A percentile compares a stretch with the other conserved stretches of the same genome.
Conservation (phyloP, 257 asterid species). For the Rauvolfia tetraphylla region DNA sequence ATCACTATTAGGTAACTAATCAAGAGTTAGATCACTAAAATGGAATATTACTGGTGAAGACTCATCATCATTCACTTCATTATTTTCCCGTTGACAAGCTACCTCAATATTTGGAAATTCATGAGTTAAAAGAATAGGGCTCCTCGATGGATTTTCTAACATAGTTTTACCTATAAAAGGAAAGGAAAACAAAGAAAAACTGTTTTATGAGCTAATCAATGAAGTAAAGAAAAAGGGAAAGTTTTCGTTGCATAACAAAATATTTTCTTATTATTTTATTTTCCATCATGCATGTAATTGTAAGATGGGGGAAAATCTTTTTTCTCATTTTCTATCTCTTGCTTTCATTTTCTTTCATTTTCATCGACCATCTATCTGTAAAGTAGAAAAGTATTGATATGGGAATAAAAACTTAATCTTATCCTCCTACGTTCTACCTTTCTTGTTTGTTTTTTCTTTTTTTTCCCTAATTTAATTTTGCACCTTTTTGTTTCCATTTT, state of each 20-base stretch:
- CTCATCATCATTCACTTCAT: slow-evolving; percentile 10
- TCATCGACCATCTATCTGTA: not conserved
- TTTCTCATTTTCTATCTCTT: not conserved
- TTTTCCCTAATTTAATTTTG: not conserved
- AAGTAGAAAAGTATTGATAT: not conserved
- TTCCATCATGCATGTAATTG: not conserved
- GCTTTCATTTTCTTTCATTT: not conserved
- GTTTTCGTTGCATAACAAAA: not conserved
- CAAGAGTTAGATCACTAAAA: slow-evolving; percentile 14
- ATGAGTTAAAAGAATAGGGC: not conserved
- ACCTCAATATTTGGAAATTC: slow-evolving; percentile 11
- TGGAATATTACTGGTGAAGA: slow-evolving; percentile 12
- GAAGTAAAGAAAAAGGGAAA: not conserved
- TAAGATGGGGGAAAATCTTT: not conserved
- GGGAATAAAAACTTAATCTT: not conserved
- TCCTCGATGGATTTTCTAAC: not conserved
- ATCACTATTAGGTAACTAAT: slow-evolving; percentile 22
- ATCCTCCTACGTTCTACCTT: not conserved
- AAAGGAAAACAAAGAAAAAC: not conserved
- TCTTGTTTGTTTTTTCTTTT: not conserved
- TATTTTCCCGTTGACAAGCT: slow-evolving; percentile 10
- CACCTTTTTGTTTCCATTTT: too few relatives aligned
- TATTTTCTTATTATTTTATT: not conserved
- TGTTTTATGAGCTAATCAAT: not conserved
- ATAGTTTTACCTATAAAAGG: not conserved